Percentiles rank a stretch among this genome's conserved stretches.
These are phyloP conservation scores for Porpolomopsis calyptriformis DNA, from an alignment of 768 basidiomycete species.

Conservation along the genomic window DNA sequence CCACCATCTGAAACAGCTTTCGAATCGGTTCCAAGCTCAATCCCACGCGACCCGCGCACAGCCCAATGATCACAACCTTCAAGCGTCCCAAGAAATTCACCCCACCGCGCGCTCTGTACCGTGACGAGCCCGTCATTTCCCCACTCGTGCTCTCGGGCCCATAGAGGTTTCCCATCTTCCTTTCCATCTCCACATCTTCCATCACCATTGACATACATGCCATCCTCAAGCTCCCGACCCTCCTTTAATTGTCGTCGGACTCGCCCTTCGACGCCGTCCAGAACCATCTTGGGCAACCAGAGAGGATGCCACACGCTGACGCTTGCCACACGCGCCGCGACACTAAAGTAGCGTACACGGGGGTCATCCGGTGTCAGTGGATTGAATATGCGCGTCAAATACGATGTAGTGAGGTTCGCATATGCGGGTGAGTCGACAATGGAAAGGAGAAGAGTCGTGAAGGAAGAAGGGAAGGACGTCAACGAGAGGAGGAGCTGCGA, in stretches of 20 bases:
- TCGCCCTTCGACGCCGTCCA: slow-evolving; percentile 72
- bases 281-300: slow-evolving; percentile 91
- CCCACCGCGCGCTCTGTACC: slow-evolving; percentile 90
- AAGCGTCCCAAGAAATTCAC: slow-evolving; percentile 84
- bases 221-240: slow-evolving; percentile 23
- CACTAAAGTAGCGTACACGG: slow-evolving; percentile 82
- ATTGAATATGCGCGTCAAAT: slow-evolving; percentile 73
- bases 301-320: slow-evolving; percentile 85
- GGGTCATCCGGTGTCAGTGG: slow-evolving; percentile 70
- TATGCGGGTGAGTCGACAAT: slow-evolving; percentile 95
- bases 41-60: slow-evolving; percentile 77
- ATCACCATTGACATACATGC: slow-evolving; percentile 11
- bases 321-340: slow-evolving; percentile 63
- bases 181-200: slow-evolving; percentile 4
- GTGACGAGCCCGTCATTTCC: slow-evolving; percentile 72
- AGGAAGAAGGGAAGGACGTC: slow-evolving; percentile 63
- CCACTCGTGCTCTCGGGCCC: slow-evolving; percentile 45
- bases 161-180: slow-evolving; percentile 24
- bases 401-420: slow-evolving; percentile 80
- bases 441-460: slow-evolving; percentile 79
- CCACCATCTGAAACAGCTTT: slow-evolving; percentile 37
- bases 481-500: slow-evolving; percentile 35
- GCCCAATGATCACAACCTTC: slow-evolving; percentile 97
- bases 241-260: slow-evolving; percentile 36
- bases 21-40: slow-evolving; percentile 57